Conservation (phyloP, 2,329 filamentous ascomycete genomes). For the Coniochaeta sp. region DNA sequence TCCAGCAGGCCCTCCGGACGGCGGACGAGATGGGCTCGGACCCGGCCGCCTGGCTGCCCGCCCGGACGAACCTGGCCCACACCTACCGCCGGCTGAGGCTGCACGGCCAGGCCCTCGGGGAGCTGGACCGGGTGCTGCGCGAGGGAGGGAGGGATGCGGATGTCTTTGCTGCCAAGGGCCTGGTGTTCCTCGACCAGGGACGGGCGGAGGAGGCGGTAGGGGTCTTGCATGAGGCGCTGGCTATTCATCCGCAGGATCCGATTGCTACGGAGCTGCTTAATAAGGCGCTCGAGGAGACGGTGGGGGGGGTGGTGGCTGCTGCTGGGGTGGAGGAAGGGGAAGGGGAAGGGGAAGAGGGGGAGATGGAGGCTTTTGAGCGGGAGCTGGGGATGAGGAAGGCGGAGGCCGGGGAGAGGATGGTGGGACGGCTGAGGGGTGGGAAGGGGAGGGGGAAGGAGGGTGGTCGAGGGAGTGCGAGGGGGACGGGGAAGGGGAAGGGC, state of each 20-base stretch:
- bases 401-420: constrained; percentile 30
- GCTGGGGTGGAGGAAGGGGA: constrained; percentile 24
- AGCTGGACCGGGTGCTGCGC: constrained; percentile 83
- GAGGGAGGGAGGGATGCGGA: constrained; percentile 72
- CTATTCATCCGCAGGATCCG: constrained; percentile 70
- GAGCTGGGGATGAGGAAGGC: constrained; percentile 39
- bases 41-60: constrained; percentile 73
- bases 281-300: constrained; percentile 60
- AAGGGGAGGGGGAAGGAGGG: constrained; percentile 38
- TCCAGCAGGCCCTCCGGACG: constrained; percentile 68
- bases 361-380: constrained; percentile 41
- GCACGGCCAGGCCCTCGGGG: constrained; percentile 62
- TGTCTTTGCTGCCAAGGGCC: constrained; percentile 74
- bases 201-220: constrained; percentile 70
- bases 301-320: constrained; percentile 25
- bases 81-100: constrained; percentile 67
- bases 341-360: constrained; percentile 35
- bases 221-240: constrained; percentile 76
- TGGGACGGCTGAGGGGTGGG: constrained; percentile 20
- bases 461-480: constrained; percentile 37
- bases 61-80: constrained; percentile 83
- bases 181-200: constrained; percentile 74
- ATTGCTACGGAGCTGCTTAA: constrained; percentile 72
- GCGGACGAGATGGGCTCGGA: constrained; percentile 78
- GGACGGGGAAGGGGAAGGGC: constrained; percentile 26